Percentiles rank a stretch among this genome's conserved stretches.
phyloP scores from a whole-genome alignment of 164 flowering plant species.

The Annona cherimola region DNA sequence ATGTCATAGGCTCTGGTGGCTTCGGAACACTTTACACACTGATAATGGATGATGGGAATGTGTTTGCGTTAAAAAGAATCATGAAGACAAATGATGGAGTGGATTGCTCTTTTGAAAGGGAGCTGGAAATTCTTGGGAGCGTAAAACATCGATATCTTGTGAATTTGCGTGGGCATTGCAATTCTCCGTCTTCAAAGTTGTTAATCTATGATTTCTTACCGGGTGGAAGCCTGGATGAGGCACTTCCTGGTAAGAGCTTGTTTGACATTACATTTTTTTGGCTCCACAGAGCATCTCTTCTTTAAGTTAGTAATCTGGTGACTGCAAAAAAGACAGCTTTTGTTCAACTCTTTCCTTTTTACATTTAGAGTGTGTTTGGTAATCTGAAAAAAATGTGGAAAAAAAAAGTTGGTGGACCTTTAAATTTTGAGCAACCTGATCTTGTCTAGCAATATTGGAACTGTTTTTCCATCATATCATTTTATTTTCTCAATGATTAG shows the following conservation, averaged over 20 bases:
- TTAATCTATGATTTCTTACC: slow-evolving; percentile 87
- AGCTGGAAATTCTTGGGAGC: slow-evolving; percentile 98
- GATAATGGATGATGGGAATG: slow-evolving; percentile 94
- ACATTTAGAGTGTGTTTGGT: background rate
- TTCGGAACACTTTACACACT: slow-evolving; percentile 95
- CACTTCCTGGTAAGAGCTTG: slow-evolving; percentile 68
- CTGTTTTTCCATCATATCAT: too few species aligned
- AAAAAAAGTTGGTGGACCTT: background rate
- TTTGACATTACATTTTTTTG: background rate
- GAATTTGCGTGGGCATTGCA: slow-evolving; percentile 94
- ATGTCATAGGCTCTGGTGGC: slow-evolving; percentile 87
- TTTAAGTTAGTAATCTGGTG: background rate
- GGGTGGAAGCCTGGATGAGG: slow-evolving; percentile 96
- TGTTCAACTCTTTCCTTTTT: background rate
- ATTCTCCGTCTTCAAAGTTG: slow-evolving; percentile 85
- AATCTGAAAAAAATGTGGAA: background rate
- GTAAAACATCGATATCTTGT: slow-evolving; percentile 87
- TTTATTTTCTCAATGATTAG: too few species aligned
- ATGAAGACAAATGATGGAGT: slow-evolving; percentile 80
- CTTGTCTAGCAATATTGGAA: too few species aligned
- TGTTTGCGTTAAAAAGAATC: slow-evolving; percentile 91
- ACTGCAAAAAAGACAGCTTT: background rate
- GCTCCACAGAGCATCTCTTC: background rate
- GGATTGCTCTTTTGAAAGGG: slow-evolving; percentile 92
- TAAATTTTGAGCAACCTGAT: too few species aligned